Conservation (phyloP, 1,284 basidiomycete species). For the Boletus semigastroideus region DNA sequence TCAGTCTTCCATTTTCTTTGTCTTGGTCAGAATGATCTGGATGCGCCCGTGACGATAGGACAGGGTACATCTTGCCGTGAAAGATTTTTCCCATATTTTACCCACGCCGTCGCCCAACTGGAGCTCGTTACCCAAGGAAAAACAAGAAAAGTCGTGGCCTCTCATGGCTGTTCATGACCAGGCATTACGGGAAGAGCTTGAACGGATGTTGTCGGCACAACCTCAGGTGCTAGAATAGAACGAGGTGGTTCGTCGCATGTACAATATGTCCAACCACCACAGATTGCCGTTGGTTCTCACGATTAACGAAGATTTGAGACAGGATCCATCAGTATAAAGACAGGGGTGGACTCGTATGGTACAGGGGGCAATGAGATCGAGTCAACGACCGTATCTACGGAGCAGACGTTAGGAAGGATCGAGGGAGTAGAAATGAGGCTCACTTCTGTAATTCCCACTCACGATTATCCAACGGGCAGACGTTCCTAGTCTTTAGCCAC, state of each 20-base stretch:
- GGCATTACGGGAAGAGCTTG: constrained; percentile 14
- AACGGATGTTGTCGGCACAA: constrained; percentile 15
- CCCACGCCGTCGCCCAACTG: constrained; percentile 72
- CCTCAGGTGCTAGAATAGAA: background rate
- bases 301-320: background rate
- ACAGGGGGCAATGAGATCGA: constrained; percentile 23
- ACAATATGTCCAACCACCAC: too few species aligned
- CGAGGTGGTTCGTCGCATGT: too few species aligned
- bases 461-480: constrained; percentile 97
- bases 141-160: constrained; percentile 26
- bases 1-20: constrained; percentile 13
- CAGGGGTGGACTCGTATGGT: constrained; percentile 14
- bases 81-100: constrained; percentile 82
- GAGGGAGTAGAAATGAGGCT: constrained; percentile 28
- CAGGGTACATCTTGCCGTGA: constrained; percentile 44
- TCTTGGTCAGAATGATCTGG: background rate
- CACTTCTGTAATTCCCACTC: constrained; percentile 95
- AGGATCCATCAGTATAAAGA: background rate
- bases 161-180: constrained; percentile 14
- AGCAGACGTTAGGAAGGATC: background rate
- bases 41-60: constrained; percentile 8
- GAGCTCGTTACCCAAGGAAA: constrained; percentile 36
- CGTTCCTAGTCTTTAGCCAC: constrained; percentile 99
- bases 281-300: background rate
- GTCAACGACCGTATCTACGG: constrained; percentile 33